Evolutionary conservation across 2,329 filamentous ascomycete genomes (phyloP), one percentile per base, ranked within the genome.

Genomic region (Mycosphaerelloides madeirae): DNA sequence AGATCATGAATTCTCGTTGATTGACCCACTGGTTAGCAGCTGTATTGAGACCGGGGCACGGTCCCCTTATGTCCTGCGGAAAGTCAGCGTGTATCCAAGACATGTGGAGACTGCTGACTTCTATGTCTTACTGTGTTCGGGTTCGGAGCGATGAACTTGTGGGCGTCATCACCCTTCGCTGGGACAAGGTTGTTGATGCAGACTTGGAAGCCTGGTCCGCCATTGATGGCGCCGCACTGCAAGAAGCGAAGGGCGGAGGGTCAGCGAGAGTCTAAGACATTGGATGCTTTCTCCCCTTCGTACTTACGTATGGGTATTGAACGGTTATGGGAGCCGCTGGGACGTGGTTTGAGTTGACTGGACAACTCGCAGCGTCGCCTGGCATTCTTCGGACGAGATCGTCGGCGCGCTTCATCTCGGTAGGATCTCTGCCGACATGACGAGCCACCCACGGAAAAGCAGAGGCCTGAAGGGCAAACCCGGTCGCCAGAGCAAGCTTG

Each of bases 21-120:
- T n/a, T n/a, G n/a, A n/a, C n/a, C n/a, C n/a, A n/a, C n/a, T 69
- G 66, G 46, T 72, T 72, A n/a, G 69, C 69, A 16, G 66, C 66
- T 5, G 67, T 60, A 38, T 72, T 70, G 32, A 71, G 46, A 16
- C 68, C 68, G 16, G 51, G 49, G 38, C 48, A 54, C n/a, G 59
- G 60, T 16, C 68, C 68, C 35, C 68, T 65, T 41, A 73, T 68
- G 44, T 73, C 70, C 13, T 57, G 59, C 3, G n/a, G n/a, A n/a
- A n/a, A n/a, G n/a, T n/a, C n/a, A n/a, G n/a, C n/a, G n/a, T n/a
- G n/a, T n/a, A n/a, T n/a, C n/a, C n/a, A n/a, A n/a, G n/a, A n/a
- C n/a, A n/a, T n/a, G n/a, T n/a, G n/a, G n/a, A n/a, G n/a, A n/a
- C n/a, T n/a, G n/a, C n/a, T n/a, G n/a, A n/a, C n/a, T n/a, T n/a